Evolutionary conservation across 345 rosid species (phyloP).

Genomic region (Jatropha curcas): DNA sequence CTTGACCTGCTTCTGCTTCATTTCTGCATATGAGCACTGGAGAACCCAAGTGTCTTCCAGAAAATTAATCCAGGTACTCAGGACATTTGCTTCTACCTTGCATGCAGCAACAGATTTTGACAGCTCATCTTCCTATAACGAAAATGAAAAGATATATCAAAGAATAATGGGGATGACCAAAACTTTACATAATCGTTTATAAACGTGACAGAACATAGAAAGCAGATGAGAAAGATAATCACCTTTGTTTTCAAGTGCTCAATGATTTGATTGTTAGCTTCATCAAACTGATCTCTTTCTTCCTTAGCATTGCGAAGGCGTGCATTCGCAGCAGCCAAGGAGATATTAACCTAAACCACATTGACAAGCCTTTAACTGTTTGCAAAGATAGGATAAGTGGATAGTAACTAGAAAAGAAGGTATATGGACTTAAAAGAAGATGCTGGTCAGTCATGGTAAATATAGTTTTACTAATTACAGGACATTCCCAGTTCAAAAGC

Average conservation of each 20-base stretch:
- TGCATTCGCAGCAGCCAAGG: slow-evolving; percentile 89
- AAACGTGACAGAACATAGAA: slow-evolving; percentile 2
- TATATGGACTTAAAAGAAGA: neutral
- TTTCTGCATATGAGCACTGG: slow-evolving; percentile 60
- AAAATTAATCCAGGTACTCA: slow-evolving; percentile 86
- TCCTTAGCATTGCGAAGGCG: slow-evolving; percentile 74
- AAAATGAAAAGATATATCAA: slow-evolving; percentile 9
- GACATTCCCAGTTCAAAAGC: neutral
- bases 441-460: neutral
- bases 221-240: slow-evolving; percentile 13
- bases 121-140: slow-evolving; percentile 81
- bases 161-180: slow-evolving; percentile 5
- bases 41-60: slow-evolving; percentile 93
- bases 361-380: slow-evolving; percentile 13
- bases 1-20: slow-evolving; percentile 72
- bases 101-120: slow-evolving; percentile 71
- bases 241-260: slow-evolving; percentile 87
- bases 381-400: neutral
- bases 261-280: slow-evolving; percentile 86
- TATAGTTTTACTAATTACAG: neutral
- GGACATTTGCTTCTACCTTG: slow-evolving; percentile 75
- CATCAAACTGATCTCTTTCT: slow-evolving; percentile 92
- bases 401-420: slow-evolving; percentile 10
- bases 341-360: slow-evolving; percentile 64
- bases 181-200: neutral